phyloP scores from a whole-genome alignment of 805 yeast genomes.

The Naumovozyma castellii region DNA sequence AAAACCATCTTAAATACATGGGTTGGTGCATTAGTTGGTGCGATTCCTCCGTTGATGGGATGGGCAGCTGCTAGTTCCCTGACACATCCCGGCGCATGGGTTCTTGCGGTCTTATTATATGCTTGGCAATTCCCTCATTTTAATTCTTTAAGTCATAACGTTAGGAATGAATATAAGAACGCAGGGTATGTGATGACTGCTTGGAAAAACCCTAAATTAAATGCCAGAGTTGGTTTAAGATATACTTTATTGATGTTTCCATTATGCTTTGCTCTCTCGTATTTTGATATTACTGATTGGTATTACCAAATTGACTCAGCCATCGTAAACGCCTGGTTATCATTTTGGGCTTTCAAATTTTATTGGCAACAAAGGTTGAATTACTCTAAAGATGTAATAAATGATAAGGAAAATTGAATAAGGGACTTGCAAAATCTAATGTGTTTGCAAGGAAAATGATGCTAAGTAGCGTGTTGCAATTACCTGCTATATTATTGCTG shows the following conservation, averaged over 20 bases:
- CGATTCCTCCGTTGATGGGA: conserved; percentile 97
- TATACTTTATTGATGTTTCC: conserved; percentile 93
- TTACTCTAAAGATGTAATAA: conserved; percentile 33
- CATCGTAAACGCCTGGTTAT: conserved; percentile 75
- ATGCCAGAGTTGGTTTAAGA: conserved; percentile 87
- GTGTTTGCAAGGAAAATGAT: conserved; percentile 74
- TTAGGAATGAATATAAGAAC: conserved; percentile 74
- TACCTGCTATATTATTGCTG: conserved; percentile 78
- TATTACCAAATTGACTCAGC: conserved; percentile 75
- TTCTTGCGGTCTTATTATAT: conserved; percentile 75
- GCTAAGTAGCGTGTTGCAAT: conserved; percentile 90
- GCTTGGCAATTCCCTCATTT: conserved; percentile 99
- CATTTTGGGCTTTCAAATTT: conserved; percentile 68
- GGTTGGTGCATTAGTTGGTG: conserved; percentile 99
- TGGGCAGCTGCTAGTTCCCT: conserved; percentile 90
- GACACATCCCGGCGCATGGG: conserved; percentile 88
- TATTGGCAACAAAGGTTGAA: conserved; percentile 74
- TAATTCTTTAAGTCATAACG: conserved; percentile 80
- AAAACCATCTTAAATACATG: conserved; percentile 83
- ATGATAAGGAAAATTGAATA: conserved; percentile 32
- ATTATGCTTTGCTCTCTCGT: conserved; percentile 71
- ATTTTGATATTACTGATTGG: conserved; percentile 74
- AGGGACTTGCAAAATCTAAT: conserved; percentile 52
- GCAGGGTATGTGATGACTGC: conserved; percentile 99
- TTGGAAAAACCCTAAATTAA: conserved; percentile 79